Evolutionary conservation across 2,329 filamentous ascomycete species (phyloP), one percentile per base, ranked within the genome.

Genomic region (Aspergillus puulaauensis): DNA sequence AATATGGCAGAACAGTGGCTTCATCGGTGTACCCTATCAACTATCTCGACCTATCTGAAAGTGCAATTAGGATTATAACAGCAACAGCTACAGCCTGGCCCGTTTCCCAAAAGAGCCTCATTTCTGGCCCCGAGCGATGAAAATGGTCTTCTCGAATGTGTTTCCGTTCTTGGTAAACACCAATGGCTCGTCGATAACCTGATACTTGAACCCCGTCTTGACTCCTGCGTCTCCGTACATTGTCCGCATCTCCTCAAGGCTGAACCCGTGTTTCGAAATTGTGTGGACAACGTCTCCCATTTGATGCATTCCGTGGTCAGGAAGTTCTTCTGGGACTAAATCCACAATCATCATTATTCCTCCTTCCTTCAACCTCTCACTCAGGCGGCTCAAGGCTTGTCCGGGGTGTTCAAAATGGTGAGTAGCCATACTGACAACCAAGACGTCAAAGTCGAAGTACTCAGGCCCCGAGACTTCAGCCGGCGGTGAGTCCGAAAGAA

Each of bases 401-500:
- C 77, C 78, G 4, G 88, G 85, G 65, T 91, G 80, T 59, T 85
- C 82, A 55, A 90, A 88, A 70, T 90, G 88, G 71, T 89, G 87
- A 62, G 87, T 82, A 1, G 84, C 86, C 44, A 86, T 73, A 35
- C 86, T 86, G 17, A 90, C 82, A 43, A 81, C 82, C 6, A 83
- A 83, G 37, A 89, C 68, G 70, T 93, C 89, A 68, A 93, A 91
- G 68, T 85, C 79, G 70, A 80, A 83, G 76, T 89, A 91, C 33
- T 86, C 81, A 9, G 82, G 75, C 49, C 80, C 82, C 40, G 83
- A 77, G 60, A 93, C 82, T 21, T 81, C 75, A 1, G 79, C 75
- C 17, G 88, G 80, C 43, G 80, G 76, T 3, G 79, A 68, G 47
- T 81, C 77, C 8, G 71, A 75, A 31, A 83, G 72, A 6, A 90